Conservation (phyloP, 1,139 yeast genomes). For the Yamadazyma buinensis region DNA sequence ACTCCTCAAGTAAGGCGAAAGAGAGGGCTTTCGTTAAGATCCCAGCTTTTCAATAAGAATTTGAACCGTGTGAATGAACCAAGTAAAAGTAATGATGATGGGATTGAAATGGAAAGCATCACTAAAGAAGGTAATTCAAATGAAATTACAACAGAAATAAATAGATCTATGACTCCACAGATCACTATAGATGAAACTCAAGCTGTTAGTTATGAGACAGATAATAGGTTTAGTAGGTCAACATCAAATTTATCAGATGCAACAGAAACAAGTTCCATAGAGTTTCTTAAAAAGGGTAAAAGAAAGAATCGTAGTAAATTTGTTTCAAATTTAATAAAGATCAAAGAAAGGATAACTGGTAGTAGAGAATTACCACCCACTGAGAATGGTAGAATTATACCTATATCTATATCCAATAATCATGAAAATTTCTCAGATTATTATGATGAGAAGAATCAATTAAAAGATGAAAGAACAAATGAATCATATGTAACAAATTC, state of each 20-base stretch:
- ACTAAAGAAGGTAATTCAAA: neutral
- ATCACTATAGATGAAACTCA: constrained; percentile 14
- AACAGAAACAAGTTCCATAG: constrained; percentile 19
- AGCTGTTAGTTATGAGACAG: constrained; percentile 10
- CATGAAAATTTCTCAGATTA: constrained; percentile 12
- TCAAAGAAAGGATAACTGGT: constrained; percentile 39
- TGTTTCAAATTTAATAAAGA: constrained; percentile 14
- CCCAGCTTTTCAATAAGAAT: constrained; percentile 64
- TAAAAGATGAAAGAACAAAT: constrained; percentile 62
- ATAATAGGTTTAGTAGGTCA: constrained; percentile 19
- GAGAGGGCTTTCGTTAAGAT: constrained; percentile 70
- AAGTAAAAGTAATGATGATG: neutral
- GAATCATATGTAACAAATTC: constrained; percentile 62
- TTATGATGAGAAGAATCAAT: constrained; percentile 14
- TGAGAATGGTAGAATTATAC: constrained; percentile 72
- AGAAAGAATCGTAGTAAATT: constrained; percentile 12
- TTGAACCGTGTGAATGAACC: constrained; percentile 12
- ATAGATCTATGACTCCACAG: constrained; percentile 10
- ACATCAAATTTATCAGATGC: constrained; percentile 26
- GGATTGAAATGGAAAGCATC: neutral
- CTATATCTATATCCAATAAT: constrained; percentile 46
- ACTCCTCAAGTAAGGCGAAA: constrained; percentile 40
- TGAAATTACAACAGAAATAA: neutral
- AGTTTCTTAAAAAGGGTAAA: constrained; percentile 20
- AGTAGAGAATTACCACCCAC: constrained; percentile 47